A percentile compares a stretch with the other conserved stretches of the same genome.
Evolutionary conservation across 257 asterid genomes (phyloP).

Genomic region (Perilla frutescens): DNA sequence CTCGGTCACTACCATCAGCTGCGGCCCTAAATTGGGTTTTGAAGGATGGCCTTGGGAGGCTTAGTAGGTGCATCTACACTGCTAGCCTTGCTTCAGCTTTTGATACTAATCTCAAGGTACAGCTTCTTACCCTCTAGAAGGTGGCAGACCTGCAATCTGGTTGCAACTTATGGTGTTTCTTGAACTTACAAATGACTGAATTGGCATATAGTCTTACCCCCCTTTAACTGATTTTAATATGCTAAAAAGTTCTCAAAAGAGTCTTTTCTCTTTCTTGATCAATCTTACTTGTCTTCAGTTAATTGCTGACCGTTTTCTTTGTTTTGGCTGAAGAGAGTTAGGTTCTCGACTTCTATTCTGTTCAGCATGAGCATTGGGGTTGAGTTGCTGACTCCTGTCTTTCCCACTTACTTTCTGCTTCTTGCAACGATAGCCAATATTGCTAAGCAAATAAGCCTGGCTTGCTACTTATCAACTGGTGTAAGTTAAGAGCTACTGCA

Average conservation of each 20-base stretch:
- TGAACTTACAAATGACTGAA: background rate
- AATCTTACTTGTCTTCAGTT: slow-evolving; percentile 19
- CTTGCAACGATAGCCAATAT: slow-evolving; percentile 96
- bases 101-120: slow-evolving; percentile 94
- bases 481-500: slow-evolving; percentile 56
- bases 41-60: slow-evolving; percentile 96
- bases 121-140: slow-evolving; percentile 8
- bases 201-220: background rate
- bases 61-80: slow-evolving; percentile 92
- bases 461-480: slow-evolving; percentile 88
- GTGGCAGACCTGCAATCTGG: background rate
- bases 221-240: background rate
- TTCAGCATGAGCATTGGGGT: slow-evolving; percentile 95
- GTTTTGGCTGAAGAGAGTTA: slow-evolving; percentile 74
- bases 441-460: slow-evolving; percentile 92
- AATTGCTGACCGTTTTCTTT: slow-evolving; percentile 37
- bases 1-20: slow-evolving; percentile 90
- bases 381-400: slow-evolving; percentile 88
- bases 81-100: slow-evolving; percentile 93
- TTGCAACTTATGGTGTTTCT: slow-evolving; percentile 4
- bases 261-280: background rate
- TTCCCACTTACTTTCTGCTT: slow-evolving; percentile 81
- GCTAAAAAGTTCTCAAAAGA: background rate
- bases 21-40: slow-evolving; percentile 97
- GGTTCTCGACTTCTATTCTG: slow-evolving; percentile 83